These are phyloP conservation scores for Alternaria dauci DNA, from an alignment of 2,329 filamentous ascomycete genomes.

Conservation along the genomic window DNA sequence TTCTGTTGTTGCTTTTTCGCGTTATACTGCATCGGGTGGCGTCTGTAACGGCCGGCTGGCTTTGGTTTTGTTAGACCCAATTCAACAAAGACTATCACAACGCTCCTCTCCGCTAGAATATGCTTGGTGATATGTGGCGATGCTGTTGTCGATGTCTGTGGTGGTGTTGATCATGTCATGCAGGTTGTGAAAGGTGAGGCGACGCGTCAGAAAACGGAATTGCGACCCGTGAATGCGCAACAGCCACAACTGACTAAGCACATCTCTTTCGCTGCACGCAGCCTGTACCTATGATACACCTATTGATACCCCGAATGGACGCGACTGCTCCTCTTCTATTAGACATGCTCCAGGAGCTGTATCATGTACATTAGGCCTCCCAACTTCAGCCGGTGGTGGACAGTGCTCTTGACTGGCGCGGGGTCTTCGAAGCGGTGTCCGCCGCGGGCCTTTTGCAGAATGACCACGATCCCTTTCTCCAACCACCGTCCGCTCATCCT, in stretches of 20 bases:
- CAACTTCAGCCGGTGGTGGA: constrained; percentile 8
- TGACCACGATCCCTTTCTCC: not conserved
- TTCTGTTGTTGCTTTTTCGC: constrained; percentile 1
- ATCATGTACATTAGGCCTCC: constrained; percentile 11
- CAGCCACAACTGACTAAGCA: constrained; percentile 12
- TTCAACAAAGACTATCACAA: not conserved
- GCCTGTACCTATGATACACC: not conserved
- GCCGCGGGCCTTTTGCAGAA: constrained; percentile 7
- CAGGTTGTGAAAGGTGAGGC: not conserved
- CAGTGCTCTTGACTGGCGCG: constrained; percentile 15
- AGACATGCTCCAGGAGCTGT: not conserved
- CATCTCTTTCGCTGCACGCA: not conserved
- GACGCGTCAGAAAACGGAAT: not conserved
- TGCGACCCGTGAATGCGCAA: not conserved
- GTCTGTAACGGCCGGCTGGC: constrained; percentile 16
- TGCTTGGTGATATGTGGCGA: not conserved
- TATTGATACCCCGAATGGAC: not conserved
- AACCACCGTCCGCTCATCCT: constrained; percentile 6
- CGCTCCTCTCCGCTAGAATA: not conserved
- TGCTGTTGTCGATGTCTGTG: not conserved
- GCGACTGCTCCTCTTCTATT: not conserved
- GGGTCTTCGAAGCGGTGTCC: constrained; percentile 10
- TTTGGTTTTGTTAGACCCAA: constrained; percentile 18
- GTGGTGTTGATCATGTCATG: not conserved
- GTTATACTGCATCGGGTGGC: constrained; percentile 33